phyloP scores from a whole-genome alignment of 2,329 filamentous ascomycete genomes.

The Diaporthe longicolla region DNA sequence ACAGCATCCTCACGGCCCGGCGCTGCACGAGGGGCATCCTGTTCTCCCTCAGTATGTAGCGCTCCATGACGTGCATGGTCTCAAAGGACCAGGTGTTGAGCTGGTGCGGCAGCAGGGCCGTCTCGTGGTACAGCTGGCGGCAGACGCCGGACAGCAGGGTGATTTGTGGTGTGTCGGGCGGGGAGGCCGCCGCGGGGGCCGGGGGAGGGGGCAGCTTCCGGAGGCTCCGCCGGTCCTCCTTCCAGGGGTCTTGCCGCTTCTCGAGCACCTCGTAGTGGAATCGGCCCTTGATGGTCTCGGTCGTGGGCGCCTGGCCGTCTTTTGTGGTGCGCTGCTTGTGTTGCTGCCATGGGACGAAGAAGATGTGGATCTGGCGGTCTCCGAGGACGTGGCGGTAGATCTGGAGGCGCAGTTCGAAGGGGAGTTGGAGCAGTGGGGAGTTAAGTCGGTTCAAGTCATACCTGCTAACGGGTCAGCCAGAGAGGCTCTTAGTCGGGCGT shows the following conservation, averaged over 20 bases:
- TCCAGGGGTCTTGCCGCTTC: slow-evolving; percentile 50
- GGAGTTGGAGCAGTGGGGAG: slow-evolving; percentile 52
- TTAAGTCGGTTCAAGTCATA: slow-evolving; percentile 47
- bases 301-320: slow-evolving; percentile 41
- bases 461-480: slow-evolving; percentile 40
- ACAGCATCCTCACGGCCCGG: slow-evolving; percentile 50
- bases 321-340: slow-evolving; percentile 44
- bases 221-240: slow-evolving; percentile 2
- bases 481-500: background rate
- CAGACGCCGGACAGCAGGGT: slow-evolving; percentile 53
- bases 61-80: slow-evolving; percentile 51
- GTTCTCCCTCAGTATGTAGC: slow-evolving; percentile 52
- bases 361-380: slow-evolving; percentile 53
- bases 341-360: slow-evolving; percentile 49
- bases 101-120: slow-evolving; percentile 51
- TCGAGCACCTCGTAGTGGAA: slow-evolving; percentile 51
- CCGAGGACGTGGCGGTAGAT: slow-evolving; percentile 52
- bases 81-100: slow-evolving; percentile 55
- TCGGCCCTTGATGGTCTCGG: slow-evolving; percentile 46
- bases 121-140: slow-evolving; percentile 56
- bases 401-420: slow-evolving; percentile 52
- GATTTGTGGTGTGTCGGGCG: slow-evolving; percentile 43
- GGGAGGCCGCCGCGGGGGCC: background rate
- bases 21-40: slow-evolving; percentile 49
- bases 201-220: slow-evolving; percentile 7